Evolutionary conservation across 129 eudicot genomes (phyloP).

Genomic region (Helichrysum umbraculigerum): DNA sequence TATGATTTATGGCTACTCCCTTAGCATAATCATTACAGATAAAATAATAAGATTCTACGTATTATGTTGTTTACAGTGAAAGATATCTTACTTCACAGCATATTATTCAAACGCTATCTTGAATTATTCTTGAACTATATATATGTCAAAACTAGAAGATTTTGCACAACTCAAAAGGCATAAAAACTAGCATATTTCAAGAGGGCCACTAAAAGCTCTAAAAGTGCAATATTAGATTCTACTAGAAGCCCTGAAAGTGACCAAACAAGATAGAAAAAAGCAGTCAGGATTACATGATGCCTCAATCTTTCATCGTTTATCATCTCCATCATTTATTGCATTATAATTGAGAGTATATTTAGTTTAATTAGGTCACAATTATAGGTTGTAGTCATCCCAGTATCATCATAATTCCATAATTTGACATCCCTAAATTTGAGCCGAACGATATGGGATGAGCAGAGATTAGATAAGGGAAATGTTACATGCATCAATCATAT

Average conservation of each 20-base stretch:
- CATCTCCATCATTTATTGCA: slow-evolving; percentile 1
- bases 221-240: slow-evolving; percentile 17
- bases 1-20: neutral
- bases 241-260: slow-evolving; percentile 4
- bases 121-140: neutral
- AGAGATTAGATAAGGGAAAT: too few species aligned
- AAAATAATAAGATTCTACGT: neutral
- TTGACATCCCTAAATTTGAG: neutral
- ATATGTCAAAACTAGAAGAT: neutral
- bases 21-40: neutral
- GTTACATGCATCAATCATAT: too few species aligned
- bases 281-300: slow-evolving; percentile 17
- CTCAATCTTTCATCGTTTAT: neutral
- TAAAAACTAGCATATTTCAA: slow-evolving; percentile 16
- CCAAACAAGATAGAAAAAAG: slow-evolving; percentile 5
- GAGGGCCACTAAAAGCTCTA: neutral
- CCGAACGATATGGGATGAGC: neutral
- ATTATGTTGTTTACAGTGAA: neutral
- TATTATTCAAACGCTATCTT: slow-evolving; percentile 1
- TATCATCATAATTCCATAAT: neutral
- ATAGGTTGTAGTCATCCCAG: slow-evolving; percentile 19
- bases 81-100: neutral
- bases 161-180: slow-evolving; percentile 15
- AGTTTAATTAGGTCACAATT: neutral
- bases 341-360: neutral